Conservation (phyloP, 2,329 filamentous ascomycete species). For the Colletotrichum sp. region DNA sequence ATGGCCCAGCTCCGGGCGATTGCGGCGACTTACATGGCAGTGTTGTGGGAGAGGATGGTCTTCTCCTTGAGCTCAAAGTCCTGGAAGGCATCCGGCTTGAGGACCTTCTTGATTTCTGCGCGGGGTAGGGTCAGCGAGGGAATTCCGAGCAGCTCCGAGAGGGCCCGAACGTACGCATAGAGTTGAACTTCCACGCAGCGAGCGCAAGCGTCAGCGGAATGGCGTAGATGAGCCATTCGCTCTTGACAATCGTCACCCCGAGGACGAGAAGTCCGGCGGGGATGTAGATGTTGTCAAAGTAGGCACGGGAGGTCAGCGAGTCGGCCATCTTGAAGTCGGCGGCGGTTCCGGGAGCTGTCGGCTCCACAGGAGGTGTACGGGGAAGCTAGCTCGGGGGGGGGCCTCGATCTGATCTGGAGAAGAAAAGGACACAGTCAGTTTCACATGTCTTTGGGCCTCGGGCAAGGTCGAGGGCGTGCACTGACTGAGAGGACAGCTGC, state of each 20-base stretch:
- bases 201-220: slow-evolving; percentile 69
- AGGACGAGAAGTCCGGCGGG: slow-evolving; percentile 80
- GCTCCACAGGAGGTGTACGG: slow-evolving; percentile 5
- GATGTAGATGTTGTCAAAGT: slow-evolving; percentile 82
- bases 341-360: neutral
- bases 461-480: neutral
- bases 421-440: neutral
- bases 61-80: slow-evolving; percentile 94
- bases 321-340: slow-evolving; percentile 31
- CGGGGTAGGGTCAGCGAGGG: neutral
- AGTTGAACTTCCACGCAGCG: slow-evolving; percentile 74
- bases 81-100: slow-evolving; percentile 89
- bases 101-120: slow-evolving; percentile 77
- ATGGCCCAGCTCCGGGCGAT: neutral
- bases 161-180: slow-evolving; percentile 63
- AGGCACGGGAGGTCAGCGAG: slow-evolving; percentile 62
- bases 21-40: slow-evolving; percentile 76
- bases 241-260: slow-evolving; percentile 79
- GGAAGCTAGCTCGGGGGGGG: neutral
- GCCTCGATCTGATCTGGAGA: neutral
- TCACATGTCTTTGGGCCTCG: neutral
- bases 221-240: slow-evolving; percentile 77
- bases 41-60: slow-evolving; percentile 96
- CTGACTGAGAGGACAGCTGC: slow-evolving; percentile 1
- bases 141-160: slow-evolving; percentile 8